Base-by-base conservation (phyloP, 2,329 filamentous ascomycete genomes). In the Colletotrichum trifolii region DNA sequence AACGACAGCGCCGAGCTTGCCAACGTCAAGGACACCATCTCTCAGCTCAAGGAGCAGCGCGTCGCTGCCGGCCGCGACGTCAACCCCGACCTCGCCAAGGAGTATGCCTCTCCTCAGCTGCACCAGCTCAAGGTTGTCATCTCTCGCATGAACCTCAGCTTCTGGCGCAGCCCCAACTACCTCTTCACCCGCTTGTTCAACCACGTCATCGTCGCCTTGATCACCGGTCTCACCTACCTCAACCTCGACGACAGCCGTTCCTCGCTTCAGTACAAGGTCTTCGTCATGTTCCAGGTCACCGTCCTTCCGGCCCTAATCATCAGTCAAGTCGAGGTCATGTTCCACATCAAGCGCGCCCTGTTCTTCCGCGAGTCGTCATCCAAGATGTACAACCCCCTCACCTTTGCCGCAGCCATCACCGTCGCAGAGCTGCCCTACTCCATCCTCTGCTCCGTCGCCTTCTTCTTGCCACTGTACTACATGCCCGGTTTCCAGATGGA, bases 101-200 rank as follows among this genome's bases (percentile, higher is more conserved):
- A 97, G 77, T 97, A 91, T 71, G 94, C 94, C 0, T 94, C 93
- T 0, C 92, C 94, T 0, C 77, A 94, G 8, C 81, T 80, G 78
- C 91, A 94, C 75, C 94, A 97, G 81, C 86, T 96, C 75, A 90
- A 88, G 76, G 78, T 91, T 2, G 93, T 97, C 36, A 85, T 88
- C 70, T 83, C 80, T 63, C 89, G 94, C 62, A 93, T 90, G 69
- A 91, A 93, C 75, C 81, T 93, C 4, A 85, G 91, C 0, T 95
- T 92, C 81, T 97, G 92, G 92, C 86, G 94, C 46, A 92, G 91
- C 2, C 92, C 92, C 40, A 94, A 96, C 79, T 97, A 97, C 75
- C 89, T 93, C 56, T 96, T 96, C 76, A 96, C 93, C 1, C 87
- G 93, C 15, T 81, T 97, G 15, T 96, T 95, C 82, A 94, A 91